A percentile compares a stretch with the other conserved stretches of the same genome.
Conservation (phyloP, 805 yeast species). For the Brettanomyces anomalus region DNA sequence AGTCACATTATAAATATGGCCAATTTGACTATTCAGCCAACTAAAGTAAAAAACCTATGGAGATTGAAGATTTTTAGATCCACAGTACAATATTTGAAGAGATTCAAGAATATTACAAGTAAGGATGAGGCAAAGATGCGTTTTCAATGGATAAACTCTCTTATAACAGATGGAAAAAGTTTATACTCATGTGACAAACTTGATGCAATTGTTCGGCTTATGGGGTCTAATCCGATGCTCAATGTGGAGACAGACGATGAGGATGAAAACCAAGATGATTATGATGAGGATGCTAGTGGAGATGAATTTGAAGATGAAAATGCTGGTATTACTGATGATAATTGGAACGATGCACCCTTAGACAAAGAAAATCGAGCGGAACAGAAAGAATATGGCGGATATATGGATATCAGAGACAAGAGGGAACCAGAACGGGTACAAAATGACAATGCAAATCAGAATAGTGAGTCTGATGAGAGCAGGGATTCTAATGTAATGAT, state of each 20-base stretch:
- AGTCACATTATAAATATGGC: conserved; percentile 1
- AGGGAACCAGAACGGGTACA: too few species aligned
- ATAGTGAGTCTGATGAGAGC: too few species aligned
- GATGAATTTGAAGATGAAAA: not conserved
- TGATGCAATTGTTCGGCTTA: conserved; percentile 5
- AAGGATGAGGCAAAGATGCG: conserved; percentile 7
- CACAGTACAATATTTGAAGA: conserved; percentile 11
- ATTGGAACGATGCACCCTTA: too few species aligned
- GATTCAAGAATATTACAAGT: conserved; percentile 12
- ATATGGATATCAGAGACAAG: too few species aligned
- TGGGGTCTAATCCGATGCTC: conserved; percentile 3
- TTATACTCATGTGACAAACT: conserved; percentile 12
- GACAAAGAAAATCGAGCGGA: too few species aligned
- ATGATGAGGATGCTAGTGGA: not conserved
- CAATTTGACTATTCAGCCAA: conserved; percentile 5
- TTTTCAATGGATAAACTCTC: conserved; percentile 11
- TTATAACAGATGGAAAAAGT: conserved; percentile 18
- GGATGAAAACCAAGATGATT: conserved; percentile 2
- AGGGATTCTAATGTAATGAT: too few species aligned
- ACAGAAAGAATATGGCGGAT: too few species aligned
- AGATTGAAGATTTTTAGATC: conserved; percentile 10
- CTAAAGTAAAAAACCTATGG: conserved; percentile 9
- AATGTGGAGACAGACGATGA: conserved; percentile 8
- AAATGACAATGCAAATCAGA: too few species aligned
- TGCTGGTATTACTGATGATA: too few species aligned